Evolutionary conservation across 441 rosid genomes (phyloP).

Genomic region (Euphorbia corollata): DNA sequence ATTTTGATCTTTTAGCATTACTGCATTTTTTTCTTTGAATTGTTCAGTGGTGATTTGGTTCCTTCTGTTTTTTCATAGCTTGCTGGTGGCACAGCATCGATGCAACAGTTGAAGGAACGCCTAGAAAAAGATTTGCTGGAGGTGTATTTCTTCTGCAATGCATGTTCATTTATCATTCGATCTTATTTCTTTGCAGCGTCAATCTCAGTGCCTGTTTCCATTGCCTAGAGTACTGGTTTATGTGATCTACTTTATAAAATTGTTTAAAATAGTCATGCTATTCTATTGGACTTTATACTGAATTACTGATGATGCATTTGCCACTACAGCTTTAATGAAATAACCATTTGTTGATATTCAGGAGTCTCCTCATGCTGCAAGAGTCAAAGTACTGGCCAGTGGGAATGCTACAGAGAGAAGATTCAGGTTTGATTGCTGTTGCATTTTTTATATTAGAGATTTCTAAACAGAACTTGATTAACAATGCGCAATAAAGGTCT

Average conservation of each 20-base stretch:
- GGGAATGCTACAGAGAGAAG: conserved; percentile 97
- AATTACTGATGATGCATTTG: neutral
- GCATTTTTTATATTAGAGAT: neutral
- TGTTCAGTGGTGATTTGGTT: neutral
- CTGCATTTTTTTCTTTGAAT: neutral
- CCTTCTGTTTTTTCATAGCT: conserved; percentile 43
- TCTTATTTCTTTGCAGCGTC: neutral
- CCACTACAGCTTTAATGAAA: conserved; percentile 3
- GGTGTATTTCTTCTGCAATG: conserved; percentile 34
- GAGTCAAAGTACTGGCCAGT: conserved; percentile 93
- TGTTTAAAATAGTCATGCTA: neutral
- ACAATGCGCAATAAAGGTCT: neutral
- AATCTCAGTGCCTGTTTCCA: neutral
- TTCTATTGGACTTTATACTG: neutral
- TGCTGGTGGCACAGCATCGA: conserved; percentile 99
- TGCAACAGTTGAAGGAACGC: conserved; percentile 99
- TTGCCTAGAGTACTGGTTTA: neutral
- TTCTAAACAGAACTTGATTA: neutral
- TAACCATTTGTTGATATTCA: conserved; percentile 28
- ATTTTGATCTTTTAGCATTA: neutral
- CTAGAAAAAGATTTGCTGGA: conserved; percentile 96
- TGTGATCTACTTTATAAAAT: neutral
- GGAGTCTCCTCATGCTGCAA: conserved; percentile 98
- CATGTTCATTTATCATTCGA: neutral
- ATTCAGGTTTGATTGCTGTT: conserved; percentile 55